Conservation (phyloP, 2,329 filamentous ascomycete species). For the Acarospora socialis region DNA sequence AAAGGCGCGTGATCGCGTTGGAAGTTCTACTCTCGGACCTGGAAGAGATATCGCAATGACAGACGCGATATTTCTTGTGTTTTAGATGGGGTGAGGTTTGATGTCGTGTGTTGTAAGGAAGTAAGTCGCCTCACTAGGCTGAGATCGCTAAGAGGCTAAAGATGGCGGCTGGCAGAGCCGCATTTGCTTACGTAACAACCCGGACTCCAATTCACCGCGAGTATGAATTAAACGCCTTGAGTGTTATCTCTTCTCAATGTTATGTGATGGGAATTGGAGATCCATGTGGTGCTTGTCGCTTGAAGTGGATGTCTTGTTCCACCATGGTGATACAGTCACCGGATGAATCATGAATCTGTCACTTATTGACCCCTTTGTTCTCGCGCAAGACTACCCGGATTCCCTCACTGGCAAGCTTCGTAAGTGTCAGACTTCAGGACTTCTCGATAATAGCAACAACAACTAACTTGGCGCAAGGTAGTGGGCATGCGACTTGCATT, state of each 20-base stretch:
- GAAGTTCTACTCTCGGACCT: no score
- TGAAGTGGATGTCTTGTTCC: no score
- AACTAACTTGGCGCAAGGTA: constrained; percentile 31
- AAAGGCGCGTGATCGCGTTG: no score
- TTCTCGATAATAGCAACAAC: constrained; percentile 10
- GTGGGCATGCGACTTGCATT: constrained; percentile 49
- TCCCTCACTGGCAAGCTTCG: constrained; percentile 78
- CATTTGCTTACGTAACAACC: background rate
- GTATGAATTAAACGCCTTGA: no score
- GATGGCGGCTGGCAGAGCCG: background rate
- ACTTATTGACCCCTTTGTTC: constrained; percentile 55
- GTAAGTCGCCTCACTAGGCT: constrained; percentile 27
- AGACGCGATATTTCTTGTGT: constrained; percentile 27
- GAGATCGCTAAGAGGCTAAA: no score
- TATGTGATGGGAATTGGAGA: no score
- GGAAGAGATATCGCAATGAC: constrained; percentile 27
- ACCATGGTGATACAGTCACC: no score
- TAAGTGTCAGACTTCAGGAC: constrained; percentile 36
- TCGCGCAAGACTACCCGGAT: constrained; percentile 76
- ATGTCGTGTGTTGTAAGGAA: constrained; percentile 27
- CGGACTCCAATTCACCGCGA: no score
- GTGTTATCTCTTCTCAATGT: no score
- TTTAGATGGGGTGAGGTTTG: constrained; percentile 20
- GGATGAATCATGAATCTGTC: constrained; percentile 49
- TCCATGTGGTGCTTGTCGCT: no score